These are phyloP conservation scores for Inga leiocalycina DNA, from an alignment of 306 rosid genomes.

Conservation along the genomic window DNA sequence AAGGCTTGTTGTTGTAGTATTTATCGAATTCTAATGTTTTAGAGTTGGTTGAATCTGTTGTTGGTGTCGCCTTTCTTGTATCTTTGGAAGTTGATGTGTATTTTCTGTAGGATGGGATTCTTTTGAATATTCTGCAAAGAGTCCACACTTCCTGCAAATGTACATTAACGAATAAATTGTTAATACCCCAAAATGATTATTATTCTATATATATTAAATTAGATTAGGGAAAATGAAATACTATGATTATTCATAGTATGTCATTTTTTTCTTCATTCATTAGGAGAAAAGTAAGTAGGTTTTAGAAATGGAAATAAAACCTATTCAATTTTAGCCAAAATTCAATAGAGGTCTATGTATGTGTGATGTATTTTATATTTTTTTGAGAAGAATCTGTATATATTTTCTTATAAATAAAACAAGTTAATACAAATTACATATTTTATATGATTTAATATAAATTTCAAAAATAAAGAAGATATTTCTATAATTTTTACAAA, in stretches of 20 bases:
- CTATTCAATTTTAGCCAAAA: too few relatives aligned
- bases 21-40: conserved; percentile 49
- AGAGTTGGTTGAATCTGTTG: conserved; percentile 33
- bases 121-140: conserved; percentile 64
- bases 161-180: background rate
- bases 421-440: too few relatives aligned
- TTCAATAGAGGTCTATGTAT: too few relatives aligned
- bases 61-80: background rate
- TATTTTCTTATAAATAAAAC: too few relatives aligned
- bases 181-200: background rate
- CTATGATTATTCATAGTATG: background rate
- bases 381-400: too few relatives aligned
- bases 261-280: too few relatives aligned
- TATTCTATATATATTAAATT: background rate
- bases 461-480: too few relatives aligned
- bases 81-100: conserved; percentile 39
- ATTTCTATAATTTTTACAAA: background rate
- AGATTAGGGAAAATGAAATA: background rate
- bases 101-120: conserved; percentile 55
- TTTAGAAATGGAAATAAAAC: too few relatives aligned
- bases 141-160: conserved; percentile 73
- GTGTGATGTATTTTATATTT: too few relatives aligned
- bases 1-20: background rate
- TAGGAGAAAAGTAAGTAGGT: too few relatives aligned
- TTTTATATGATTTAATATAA: too few relatives aligned